Evolutionary conservation across 306 rosid genomes (phyloP), one percentile per base, ranked within the genome.

Genomic region (Vigna trinervia): DNA sequence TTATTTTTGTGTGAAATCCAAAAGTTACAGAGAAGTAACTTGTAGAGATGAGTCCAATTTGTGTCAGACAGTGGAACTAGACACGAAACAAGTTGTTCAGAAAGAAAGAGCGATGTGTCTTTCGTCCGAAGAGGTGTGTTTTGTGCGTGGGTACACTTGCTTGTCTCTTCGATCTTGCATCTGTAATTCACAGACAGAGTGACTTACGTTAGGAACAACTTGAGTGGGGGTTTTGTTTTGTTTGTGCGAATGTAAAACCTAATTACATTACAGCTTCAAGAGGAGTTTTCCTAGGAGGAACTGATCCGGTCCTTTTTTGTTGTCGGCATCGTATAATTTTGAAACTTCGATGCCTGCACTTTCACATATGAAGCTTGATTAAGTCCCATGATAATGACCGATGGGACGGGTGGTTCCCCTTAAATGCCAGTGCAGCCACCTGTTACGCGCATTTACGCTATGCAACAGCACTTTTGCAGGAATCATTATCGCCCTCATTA

Each of bases 401-500:
- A 50, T 38, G 69, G 69, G 30, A 36, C 59, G n/a, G 50, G 51
- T 48, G 4, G 43, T 38, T 48, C 14, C 62, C 52, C 72, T 48
- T 19, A 11, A 75, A 34, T 59, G 59, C 46, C 7, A 61, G 47
- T 64, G 53, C n/a, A 59, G 47, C 57, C 80, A 76, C 74, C 62
- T 76, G 46, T 39, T 52, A 52, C 50, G 74, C 3, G 15, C 81
- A 66, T 66, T 66, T 66, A 77, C 36, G 3, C 43, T 30, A n/a
- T 8, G 14, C 45, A 41, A 76, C 43, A 20, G 66, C n/a, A 13
- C 39, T 23, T 36, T 46, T 22, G 50, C 70, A 39, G 22, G 71
- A 12, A 56, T 64, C 79, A 75, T 68, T 54, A 67, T 65, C 72
- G 36, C 30, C 50, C 2, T 19, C 65, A 79, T 71, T 50, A 51